Conservation (phyloP, 2,329 filamentous ascomycete genomes). For the Sphaerulina populicola region DNA sequence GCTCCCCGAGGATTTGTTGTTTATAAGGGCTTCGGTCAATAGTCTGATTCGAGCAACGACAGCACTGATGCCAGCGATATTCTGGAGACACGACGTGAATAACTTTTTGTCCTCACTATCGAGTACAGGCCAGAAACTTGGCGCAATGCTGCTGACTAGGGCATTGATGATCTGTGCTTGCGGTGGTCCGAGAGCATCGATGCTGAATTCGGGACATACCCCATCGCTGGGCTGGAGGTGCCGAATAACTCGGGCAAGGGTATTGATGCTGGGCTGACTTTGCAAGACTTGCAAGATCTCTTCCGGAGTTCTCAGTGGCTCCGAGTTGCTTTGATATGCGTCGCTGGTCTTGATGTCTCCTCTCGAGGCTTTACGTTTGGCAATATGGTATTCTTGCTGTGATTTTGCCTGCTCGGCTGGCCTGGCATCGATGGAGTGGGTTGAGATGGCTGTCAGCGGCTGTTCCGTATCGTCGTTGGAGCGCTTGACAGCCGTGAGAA, state of each 20-base stretch:
- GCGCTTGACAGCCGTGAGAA: slow-evolving; percentile 43
- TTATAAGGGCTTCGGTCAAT: slow-evolving; percentile 4
- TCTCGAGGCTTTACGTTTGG: background rate
- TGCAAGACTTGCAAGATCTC: slow-evolving; percentile 34
- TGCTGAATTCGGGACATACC: slow-evolving; percentile 41
- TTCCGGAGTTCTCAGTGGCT: slow-evolving; percentile 5
- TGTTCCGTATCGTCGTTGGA: slow-evolving; percentile 1
- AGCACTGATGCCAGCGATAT: slow-evolving; percentile 69
- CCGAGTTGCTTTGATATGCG: no score
- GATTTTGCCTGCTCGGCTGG: background rate
- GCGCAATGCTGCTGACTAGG: slow-evolving; percentile 64
- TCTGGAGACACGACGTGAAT: slow-evolving; percentile 60
- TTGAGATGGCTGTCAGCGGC: slow-evolving; percentile 14
- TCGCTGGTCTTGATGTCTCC: background rate
- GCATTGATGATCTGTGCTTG: slow-evolving; percentile 67
- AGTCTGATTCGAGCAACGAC: slow-evolving; percentile 57
- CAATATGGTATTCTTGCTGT: background rate
- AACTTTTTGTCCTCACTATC: slow-evolving; percentile 37
- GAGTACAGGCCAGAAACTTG: slow-evolving; percentile 73
- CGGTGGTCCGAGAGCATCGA: slow-evolving; percentile 56
- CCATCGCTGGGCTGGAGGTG: slow-evolving; percentile 8
- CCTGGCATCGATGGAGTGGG: background rate
- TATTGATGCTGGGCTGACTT: slow-evolving; percentile 34
- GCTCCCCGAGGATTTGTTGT: background rate
- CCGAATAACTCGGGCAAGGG: slow-evolving; percentile 26